phyloP scores from a whole-genome alignment of 768 basidiomycete species.

The Mycena alexandri region DNA sequence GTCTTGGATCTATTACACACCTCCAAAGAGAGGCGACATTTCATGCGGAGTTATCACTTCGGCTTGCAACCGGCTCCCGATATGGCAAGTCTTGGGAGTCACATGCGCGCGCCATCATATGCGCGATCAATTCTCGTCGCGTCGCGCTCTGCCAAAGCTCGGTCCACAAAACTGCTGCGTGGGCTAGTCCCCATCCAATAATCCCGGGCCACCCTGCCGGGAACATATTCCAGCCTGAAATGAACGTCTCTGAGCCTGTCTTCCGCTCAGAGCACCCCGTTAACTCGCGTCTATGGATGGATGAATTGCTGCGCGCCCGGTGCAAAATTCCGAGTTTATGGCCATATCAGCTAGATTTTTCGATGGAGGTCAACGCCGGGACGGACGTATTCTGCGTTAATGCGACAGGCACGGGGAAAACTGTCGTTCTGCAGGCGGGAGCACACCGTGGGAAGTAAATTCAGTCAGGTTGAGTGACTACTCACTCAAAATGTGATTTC shows the following conservation, averaged over 20 bases:
- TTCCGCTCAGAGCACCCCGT: not conserved
- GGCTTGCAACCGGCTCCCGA: conserved; percentile 3
- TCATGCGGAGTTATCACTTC: conserved; percentile 1
- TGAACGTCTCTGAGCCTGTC: not conserved
- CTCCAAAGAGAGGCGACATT: conserved; percentile 6
- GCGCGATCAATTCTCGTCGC: conserved; percentile 3
- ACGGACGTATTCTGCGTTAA: conserved; percentile 28
- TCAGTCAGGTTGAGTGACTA: too few relatives aligned
- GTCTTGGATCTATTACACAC: conserved; percentile 1
- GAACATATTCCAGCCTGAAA: too few relatives aligned
- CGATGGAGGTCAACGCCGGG: conserved; percentile 9
- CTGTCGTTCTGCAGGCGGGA: conserved; percentile 24
- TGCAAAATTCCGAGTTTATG: not conserved
- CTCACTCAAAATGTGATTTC: too few relatives aligned
- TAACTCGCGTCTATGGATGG: conserved; percentile 18
- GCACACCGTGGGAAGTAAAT: too few relatives aligned
- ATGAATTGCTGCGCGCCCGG: conserved; percentile 13
- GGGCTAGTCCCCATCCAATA: not conserved
- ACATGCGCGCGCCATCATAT: not conserved
- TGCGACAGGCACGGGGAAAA: conserved; percentile 34
- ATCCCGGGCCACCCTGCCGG: not conserved
- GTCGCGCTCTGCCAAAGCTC: not conserved
- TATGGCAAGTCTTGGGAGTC: conserved; percentile 1
- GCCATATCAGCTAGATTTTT: not conserved
- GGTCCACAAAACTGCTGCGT: not conserved